These are phyloP conservation scores for Cutaneotrichosporon sp. DNA, from an alignment of 1,284 basidiomycete species.

Conservation along the genomic window DNA sequence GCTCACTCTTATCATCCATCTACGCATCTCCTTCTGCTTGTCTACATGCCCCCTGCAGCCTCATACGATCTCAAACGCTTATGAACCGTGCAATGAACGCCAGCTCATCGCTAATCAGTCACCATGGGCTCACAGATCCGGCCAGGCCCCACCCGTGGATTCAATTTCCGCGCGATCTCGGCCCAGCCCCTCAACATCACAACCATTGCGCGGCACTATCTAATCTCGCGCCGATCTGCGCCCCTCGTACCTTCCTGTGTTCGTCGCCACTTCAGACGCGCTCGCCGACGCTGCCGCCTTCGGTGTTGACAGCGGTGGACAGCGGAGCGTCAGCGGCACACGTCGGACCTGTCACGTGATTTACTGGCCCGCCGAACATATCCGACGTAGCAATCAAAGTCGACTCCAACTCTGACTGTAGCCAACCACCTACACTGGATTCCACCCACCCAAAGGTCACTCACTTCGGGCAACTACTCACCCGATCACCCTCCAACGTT, in stretches of 20 bases:
- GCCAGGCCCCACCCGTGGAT: background rate
- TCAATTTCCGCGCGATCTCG: background rate
- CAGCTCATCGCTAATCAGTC: no score
- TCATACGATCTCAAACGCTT: background rate
- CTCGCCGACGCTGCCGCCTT: background rate
- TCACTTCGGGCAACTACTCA: no score
- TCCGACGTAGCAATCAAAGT: background rate
- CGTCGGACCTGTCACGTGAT: background rate
- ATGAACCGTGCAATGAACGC: no score
- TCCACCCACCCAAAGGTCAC: background rate
- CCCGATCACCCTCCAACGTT: background rate
- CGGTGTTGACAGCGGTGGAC: no score
- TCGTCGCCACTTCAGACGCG: background rate
- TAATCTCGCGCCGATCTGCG: background rate
- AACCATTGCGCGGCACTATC: background rate
- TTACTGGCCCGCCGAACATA: background rate
- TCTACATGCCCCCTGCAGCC: no score
- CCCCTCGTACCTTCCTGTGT: background rate
- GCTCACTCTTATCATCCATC: no score
- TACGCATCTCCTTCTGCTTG: no score
- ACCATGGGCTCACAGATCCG: no score
- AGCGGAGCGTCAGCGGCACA: background rate
- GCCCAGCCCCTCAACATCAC: background rate
- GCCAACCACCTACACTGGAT: slow-evolving; percentile 2
- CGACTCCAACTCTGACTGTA: background rate